phyloP scores from a whole-genome alignment of 2,329 filamentous ascomycete species.

The Diplodia seriata region DNA sequence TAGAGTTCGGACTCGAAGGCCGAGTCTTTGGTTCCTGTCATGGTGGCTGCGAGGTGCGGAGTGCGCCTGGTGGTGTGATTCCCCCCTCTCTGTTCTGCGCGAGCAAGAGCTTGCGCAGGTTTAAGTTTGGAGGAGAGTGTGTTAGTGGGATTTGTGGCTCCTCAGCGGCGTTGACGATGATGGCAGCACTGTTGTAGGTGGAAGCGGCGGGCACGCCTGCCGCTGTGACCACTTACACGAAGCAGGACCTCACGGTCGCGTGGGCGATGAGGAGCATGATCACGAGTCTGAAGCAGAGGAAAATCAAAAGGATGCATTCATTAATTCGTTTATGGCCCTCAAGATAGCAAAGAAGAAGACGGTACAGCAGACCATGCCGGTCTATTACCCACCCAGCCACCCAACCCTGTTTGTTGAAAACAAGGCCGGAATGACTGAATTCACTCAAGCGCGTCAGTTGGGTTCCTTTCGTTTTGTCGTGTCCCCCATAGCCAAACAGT shows the following conservation, averaged over 20 bases:
- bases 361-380: not conserved
- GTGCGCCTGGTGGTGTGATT: not conserved
- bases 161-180: not conserved
- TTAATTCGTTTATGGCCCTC: not conserved
- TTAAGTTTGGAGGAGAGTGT: not conserved
- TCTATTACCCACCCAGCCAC: not conserved
- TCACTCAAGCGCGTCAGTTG: not conserved
- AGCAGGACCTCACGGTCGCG: not conserved
- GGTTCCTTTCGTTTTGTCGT: too few species aligned
- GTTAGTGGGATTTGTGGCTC: not conserved
- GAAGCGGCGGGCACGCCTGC: not conserved
- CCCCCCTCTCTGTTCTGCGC: not conserved
- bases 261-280: not conserved
- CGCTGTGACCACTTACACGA: not conserved
- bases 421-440: not conserved
- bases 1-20: not conserved
- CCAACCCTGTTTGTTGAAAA: not conserved
- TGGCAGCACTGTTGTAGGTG: not conserved
- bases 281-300: not conserved
- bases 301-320: not conserved
- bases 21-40: not conserved
- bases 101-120: not conserved
- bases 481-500: too few species aligned
- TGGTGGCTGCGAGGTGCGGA: not conserved
- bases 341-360: not conserved